Evolutionary conservation across 176 grass and related monocot genomes (phyloP), one percentile per base, ranked within the genome.

Genomic region (Alopecurus myosuroides): DNA sequence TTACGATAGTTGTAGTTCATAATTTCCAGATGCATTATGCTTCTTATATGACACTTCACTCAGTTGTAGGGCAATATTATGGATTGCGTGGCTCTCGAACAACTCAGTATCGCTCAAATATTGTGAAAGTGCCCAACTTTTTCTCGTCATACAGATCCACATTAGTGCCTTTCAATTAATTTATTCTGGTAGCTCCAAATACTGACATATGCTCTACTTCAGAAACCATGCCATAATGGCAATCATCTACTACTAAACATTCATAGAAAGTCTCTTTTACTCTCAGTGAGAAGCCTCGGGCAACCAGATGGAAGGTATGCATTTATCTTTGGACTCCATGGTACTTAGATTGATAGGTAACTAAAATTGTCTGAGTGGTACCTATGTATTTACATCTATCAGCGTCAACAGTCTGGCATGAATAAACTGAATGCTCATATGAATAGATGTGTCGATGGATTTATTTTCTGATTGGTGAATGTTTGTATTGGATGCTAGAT

Each of bases 81-180:
- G 95, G 95, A 56, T 98, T 98, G 53, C 90, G 87, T 92, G 93
- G 95, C 61, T 98, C 95, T 83, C 88, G 87, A 85, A 86, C 86
- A 78, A 95, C 80, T 78, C 87, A 95, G 19, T 98, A 92, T 73
- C 74, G 87, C 14, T 45, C 77, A 55, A 41, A 69, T 87, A 60
- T 42, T 51, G 13, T 7, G 64, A 82, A 71, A 83, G 88, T 91
- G 85, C 29, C 28, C 6, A 78, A 49, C 17, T 35, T 78, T 82
- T 53, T 52, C 63, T 29, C 20, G 4, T 44, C 66, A 64, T 52
- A 75, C 5, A 35, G 40, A 33, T 26, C 37, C 63, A 61, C 34
- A 41, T 79, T 52, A 63, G 17, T 87, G 7, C 70, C 18, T 48
- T 72, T 73, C 79, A 3, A 62, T 73, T 62, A 39, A 28, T 60